Percentiles rank a stretch among this genome's conserved stretches.
phyloP scores from a whole-genome alignment of 2,329 filamentous ascomycete genomes.

The Helotiales sp. region DNA sequence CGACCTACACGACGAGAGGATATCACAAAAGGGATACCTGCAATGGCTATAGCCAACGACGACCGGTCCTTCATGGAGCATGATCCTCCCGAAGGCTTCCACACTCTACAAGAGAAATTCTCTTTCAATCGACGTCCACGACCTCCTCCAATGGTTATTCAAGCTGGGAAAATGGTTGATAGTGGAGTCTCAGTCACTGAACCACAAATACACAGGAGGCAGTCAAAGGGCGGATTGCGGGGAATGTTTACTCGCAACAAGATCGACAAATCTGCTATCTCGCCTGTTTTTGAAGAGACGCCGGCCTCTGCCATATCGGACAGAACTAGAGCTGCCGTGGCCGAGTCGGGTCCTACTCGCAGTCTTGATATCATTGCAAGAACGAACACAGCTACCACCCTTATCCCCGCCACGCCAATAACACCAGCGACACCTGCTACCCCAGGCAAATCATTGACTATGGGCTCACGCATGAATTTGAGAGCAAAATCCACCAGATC shows the following conservation, averaged over 20 bases:
- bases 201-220: slow-evolving; percentile 25
- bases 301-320: slow-evolving; percentile 16
- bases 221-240: slow-evolving; percentile 32
- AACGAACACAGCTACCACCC: neutral
- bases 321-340: slow-evolving; percentile 13
- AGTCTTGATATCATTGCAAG: slow-evolving; percentile 16
- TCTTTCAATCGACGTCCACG: slow-evolving; percentile 24
- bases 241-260: slow-evolving; percentile 33
- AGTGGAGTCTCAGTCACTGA: slow-evolving; percentile 23
- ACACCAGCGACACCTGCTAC: slow-evolving; percentile 20
- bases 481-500: slow-evolving; percentile 26
- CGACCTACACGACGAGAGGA: neutral
- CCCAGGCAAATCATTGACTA: slow-evolving; percentile 13
- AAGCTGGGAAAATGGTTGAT: slow-evolving; percentile 8
- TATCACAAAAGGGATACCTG: neutral
- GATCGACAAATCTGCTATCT: slow-evolving; percentile 22
- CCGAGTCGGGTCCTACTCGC: slow-evolving; percentile 16
- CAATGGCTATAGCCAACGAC: neutral
- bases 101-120: slow-evolving; percentile 17
- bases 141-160: slow-evolving; percentile 27
- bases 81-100: slow-evolving; percentile 14
- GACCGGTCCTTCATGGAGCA: slow-evolving; percentile 6
- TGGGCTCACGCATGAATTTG: slow-evolving; percentile 27
- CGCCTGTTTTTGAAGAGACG: slow-evolving; percentile 23
- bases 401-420: neutral